Evolutionary conservation across 129 eudicot genomes (phyloP).

Genomic region (Flaveria brownii): DNA sequence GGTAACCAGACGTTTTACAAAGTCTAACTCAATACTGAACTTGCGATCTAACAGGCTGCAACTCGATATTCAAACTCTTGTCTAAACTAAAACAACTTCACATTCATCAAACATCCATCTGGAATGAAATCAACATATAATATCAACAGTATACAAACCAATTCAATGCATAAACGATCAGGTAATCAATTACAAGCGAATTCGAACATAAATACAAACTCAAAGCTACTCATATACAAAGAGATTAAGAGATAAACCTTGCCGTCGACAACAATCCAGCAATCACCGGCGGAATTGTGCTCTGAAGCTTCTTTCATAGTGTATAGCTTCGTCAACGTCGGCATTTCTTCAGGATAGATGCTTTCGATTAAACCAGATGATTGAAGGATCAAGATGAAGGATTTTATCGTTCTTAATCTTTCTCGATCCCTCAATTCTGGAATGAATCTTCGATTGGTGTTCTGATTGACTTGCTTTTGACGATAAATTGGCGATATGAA

Average conservation of each 20-base stretch:
- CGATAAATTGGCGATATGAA: conserved; percentile 15
- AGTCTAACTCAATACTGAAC: conserved; percentile 1
- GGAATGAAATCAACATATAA: not conserved
- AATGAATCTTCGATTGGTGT: conserved; percentile 19
- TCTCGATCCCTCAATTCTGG: conserved; percentile 18
- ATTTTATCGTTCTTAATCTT: not conserved
- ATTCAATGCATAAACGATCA: conserved; percentile 17
- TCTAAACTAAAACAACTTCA: conserved; percentile 9
- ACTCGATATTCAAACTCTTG: conserved; percentile 6
- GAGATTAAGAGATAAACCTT: conserved; percentile 46
- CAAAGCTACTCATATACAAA: conserved; percentile 4
- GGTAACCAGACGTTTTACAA: too few relatives aligned
- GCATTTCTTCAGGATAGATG: conserved; percentile 40
- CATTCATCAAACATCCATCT: conserved; percentile 8
- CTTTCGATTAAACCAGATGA: conserved; percentile 16
- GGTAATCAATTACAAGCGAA: not conserved
- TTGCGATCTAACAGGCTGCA: conserved; percentile 17
- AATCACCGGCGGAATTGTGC: conserved; percentile 82
- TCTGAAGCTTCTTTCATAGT: conserved; percentile 76
- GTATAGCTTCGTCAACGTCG: conserved; percentile 74
- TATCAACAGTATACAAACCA: not conserved
- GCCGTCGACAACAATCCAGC: conserved; percentile 86
- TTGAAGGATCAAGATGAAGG: conserved; percentile 22
- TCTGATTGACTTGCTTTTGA: conserved; percentile 12
- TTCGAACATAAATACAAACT: not conserved